Conservation (phyloP, 768 basidiomycete species). For the Collybia nuda region DNA sequence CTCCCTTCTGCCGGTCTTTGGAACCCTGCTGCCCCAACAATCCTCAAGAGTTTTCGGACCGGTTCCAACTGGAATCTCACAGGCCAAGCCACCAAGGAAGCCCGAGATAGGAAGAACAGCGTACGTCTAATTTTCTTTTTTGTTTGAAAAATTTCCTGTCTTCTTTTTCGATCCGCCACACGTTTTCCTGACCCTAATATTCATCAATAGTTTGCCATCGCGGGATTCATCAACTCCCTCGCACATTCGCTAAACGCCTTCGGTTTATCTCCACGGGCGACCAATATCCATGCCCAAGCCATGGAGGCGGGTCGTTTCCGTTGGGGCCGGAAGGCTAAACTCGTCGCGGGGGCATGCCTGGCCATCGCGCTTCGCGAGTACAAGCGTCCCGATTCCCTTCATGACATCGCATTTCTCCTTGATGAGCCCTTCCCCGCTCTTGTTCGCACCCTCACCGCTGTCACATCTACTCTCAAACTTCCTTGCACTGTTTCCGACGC, state of each 20-base stretch:
- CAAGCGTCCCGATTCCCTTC: conserved; percentile 64
- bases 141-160: conserved; percentile 9
- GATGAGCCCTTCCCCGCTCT: conserved; percentile 51
- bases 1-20: conserved; percentile 19
- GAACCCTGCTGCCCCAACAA: conserved; percentile 30
- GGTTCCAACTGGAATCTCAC: conserved; percentile 59
- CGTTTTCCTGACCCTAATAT: conserved; percentile 5
- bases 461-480: conserved; percentile 53
- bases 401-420: conserved; percentile 67
- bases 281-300: conserved; percentile 66
- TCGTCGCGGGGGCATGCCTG: conserved; percentile 67
- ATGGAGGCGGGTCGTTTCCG: conserved; percentile 57
- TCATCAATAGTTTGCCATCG: conserved; percentile 55
- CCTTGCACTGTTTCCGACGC: conserved; percentile 57
- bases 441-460: conserved; percentile 53
- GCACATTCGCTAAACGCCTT: conserved; percentile 57
- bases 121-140: conserved; percentile 40
- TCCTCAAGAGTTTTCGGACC: conserved; percentile 49
- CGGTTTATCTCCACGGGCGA: conserved; percentile 65
- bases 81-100: conserved; percentile 61
- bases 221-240: conserved; percentile 60
- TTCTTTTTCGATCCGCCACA: conserved; percentile 16
- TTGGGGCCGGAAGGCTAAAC: conserved; percentile 76
- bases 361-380: conserved; percentile 72
- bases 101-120: conserved; percentile 60